These are phyloP conservation scores for Echium plantagineum DNA, from an alignment of 257 asterid genomes.

Conservation along the genomic window DNA sequence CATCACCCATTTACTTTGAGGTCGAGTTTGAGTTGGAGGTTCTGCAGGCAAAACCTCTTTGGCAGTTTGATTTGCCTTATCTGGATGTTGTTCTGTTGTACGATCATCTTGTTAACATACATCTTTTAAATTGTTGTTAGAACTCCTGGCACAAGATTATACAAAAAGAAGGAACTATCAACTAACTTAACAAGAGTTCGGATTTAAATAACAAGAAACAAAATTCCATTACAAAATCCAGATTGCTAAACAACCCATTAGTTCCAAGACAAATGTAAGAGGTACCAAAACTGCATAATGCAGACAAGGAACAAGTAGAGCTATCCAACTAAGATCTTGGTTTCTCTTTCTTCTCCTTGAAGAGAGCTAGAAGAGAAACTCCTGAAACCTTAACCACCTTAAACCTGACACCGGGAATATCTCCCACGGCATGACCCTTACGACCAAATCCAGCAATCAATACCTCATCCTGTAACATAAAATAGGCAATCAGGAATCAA, in stretches of 20 bases:
- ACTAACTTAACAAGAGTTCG: not conserved
- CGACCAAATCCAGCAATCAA: conserved; percentile 86
- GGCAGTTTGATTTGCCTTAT: conserved; percentile 1
- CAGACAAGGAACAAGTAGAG: not conserved
- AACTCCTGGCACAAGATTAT: no score
- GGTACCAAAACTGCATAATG: not conserved
- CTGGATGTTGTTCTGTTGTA: not conserved
- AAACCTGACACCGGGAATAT: conserved; percentile 76
- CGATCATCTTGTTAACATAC: no score
- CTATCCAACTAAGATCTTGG: conserved; percentile 41
- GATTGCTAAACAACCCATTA: not conserved
- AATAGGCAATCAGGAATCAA: not conserved
- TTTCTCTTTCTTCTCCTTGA: conserved; percentile 66
- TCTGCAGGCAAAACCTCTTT: no score
- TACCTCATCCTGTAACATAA: conserved; percentile 52
- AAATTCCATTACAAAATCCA: not conserved
- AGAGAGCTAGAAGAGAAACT: conserved; percentile 60
- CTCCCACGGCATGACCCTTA: conserved; percentile 79
- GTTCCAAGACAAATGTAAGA: not conserved
- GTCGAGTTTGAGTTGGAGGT: no score
- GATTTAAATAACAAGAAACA: not conserved
- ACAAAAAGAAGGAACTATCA: no score
- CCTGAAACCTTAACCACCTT: conserved; percentile 90
- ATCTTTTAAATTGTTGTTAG: no score
- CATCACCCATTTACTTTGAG: not conserved